Evolutionary conservation across 805 yeast genomes (phyloP), one percentile per base, ranked within the genome.

Genomic region (Metschnikowia drakensbergensis): DNA sequence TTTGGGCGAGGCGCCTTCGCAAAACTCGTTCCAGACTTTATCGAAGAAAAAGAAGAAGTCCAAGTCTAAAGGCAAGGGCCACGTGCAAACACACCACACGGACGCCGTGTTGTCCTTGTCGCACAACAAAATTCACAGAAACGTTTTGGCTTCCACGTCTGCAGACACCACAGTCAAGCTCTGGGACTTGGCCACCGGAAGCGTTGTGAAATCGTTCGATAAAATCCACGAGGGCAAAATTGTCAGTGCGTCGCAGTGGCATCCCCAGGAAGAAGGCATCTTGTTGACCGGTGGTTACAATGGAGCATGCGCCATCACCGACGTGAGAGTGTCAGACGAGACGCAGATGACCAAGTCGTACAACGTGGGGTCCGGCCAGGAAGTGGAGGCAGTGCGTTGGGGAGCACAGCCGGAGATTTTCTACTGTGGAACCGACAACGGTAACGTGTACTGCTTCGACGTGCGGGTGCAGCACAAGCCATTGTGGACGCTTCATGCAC

Each of bases 401-500:
- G 82, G 77, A 42, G 72, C 81, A 30, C 53, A 59, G 22, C 72
- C 73, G 8, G 77, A 72, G 55, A 64, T 72, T 28, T 86, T 92
- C 65, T 81, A 83, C 61, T 94, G 90, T 36, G 96, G 97, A 61
- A 89, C 97, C 27, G 99, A 94, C 66, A 77, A 80, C 54, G 99
- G 99, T 64, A 83, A 83, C 60, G 81, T 94, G 26, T 88, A 88
- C 71, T 85, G 92, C 53, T 92, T 86, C 60, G 99, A 92, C 66
- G 85, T 88, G 39, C 81, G 96, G 65, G 71, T 70, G 44, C 79
- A 75, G 34, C 77, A 75, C 40, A 78, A 77, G 54, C 91, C 97
- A 17, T 60, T 92, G 30, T 94, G 99, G 99, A 88, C 96, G 2
- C 75, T 94, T 58, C 96, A 94, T 67, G 98, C 98, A 2, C 99